Conservation (phyloP, 192 early-diverging fungal genomes). For the Entophlyctis luteolus region DNA sequence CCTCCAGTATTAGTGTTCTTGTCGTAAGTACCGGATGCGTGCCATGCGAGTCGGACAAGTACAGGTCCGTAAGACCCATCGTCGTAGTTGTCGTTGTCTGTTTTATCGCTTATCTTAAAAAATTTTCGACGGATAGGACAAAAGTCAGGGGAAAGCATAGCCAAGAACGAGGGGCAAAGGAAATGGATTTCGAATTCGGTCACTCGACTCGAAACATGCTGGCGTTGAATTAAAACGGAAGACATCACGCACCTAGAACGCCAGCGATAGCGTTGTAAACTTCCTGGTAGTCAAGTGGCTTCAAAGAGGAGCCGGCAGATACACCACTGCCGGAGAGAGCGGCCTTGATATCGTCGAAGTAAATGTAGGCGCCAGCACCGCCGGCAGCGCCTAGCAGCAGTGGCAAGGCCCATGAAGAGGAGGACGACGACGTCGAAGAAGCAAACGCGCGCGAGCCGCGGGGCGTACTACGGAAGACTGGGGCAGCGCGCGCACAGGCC, state of each 20-base stretch:
- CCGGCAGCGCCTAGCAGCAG: slow-evolving; percentile 5
- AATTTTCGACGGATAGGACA: not conserved
- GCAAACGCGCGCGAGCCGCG: too few relatives aligned
- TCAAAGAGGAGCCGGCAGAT: not conserved
- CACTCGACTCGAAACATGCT: too few relatives aligned
- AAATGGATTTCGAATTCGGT: too few relatives aligned
- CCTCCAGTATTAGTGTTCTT: slow-evolving; percentile 48
- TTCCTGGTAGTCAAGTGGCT: slow-evolving; percentile 35
- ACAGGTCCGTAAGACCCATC: slow-evolving; percentile 69
- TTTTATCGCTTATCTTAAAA: not conserved
- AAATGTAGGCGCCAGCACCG: slow-evolving; percentile 24
- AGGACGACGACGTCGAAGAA: slow-evolving; percentile 15
- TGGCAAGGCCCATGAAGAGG: not conserved
- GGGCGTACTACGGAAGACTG: too few relatives aligned
- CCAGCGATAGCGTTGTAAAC: slow-evolving; percentile 39
- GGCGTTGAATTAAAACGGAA: not conserved
- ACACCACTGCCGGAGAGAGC: too few relatives aligned
- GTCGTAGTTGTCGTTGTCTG: slow-evolving; percentile 45
- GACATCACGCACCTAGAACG: not conserved
- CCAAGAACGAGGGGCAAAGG: not conserved
- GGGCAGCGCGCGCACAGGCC: too few relatives aligned
- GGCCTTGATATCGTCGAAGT: too few relatives aligned
- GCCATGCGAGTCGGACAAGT: slow-evolving; percentile 56
- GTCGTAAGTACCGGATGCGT: slow-evolving; percentile 69
- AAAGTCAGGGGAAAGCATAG: not conserved